phyloP scores from a whole-genome alignment of 225 moss, liverwort and hornwort genomes.

The Climacium dendroides region DNA sequence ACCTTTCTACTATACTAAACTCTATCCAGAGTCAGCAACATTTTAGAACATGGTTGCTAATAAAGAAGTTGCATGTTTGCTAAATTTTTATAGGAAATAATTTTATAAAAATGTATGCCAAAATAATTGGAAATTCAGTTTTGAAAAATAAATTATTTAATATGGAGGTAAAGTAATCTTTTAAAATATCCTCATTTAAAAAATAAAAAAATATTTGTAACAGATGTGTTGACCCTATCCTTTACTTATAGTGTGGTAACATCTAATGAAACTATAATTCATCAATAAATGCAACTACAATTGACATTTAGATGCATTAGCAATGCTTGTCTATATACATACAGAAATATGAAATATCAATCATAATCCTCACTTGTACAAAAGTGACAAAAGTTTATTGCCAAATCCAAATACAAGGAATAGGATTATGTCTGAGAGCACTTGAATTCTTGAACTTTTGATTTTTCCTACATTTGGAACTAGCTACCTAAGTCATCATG shows the following conservation, averaged over 20 bases:
- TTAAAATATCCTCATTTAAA: not conserved
- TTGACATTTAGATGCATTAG: not conserved
- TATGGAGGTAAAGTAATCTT: not conserved
- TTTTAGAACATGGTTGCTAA: not conserved
- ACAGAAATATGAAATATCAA: not conserved
- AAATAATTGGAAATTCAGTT: not conserved
- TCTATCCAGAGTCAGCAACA: fast-evolving
- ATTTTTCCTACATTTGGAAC: not conserved
- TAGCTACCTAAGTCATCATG: not conserved
- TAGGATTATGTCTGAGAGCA: not conserved
- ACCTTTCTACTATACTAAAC: not conserved
- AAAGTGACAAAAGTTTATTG: not conserved
- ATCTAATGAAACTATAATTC: not conserved
- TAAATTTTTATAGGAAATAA: not conserved
- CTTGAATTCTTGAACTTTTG: not conserved
- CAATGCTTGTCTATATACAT: not conserved
- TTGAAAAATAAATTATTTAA: not conserved
- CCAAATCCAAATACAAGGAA: too few relatives aligned
- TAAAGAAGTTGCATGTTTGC: not conserved
- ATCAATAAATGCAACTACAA: not conserved
- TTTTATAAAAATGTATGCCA: not conserved
- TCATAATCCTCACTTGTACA: not conserved
- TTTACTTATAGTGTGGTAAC: fast-evolving
- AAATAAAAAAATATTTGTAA: not conserved
- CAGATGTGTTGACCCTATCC: fast-evolving